Evolutionary conservation across 805 yeast species (phyloP).

Genomic region (Starmerella powellii): DNA sequence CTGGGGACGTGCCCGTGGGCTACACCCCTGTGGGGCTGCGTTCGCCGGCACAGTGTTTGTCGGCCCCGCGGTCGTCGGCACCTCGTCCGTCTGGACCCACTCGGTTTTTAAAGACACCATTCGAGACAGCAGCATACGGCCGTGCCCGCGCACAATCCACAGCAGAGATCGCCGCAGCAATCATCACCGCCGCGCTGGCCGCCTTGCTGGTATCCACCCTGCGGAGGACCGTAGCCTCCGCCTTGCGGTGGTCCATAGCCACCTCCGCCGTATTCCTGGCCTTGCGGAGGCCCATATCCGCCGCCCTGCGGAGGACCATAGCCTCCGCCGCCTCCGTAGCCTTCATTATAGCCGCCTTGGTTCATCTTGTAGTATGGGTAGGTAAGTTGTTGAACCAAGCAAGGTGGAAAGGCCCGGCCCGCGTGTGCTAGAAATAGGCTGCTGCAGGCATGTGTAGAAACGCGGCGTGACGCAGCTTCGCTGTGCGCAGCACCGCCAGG

Average conservation of each 20-base stretch:
- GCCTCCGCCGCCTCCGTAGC: constrained; percentile 7
- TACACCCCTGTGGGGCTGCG: too few species aligned
- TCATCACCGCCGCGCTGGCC: constrained; percentile 6
- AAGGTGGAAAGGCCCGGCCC: too few species aligned
- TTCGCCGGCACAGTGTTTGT: too few species aligned
- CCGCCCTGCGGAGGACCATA: neutral
- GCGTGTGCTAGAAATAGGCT: too few species aligned
- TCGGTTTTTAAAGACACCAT: constrained; percentile 21
- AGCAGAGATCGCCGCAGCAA: constrained; percentile 26
- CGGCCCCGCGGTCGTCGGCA: too few species aligned
- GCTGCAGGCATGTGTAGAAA: too few species aligned
- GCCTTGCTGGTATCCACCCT: constrained; percentile 4
- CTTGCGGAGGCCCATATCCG: constrained; percentile 1
- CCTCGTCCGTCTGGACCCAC: too few species aligned
- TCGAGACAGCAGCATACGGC: constrained; percentile 28
- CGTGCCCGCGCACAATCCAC: constrained; percentile 30
- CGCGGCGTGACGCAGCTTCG: too few species aligned
- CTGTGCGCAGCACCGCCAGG: too few species aligned
- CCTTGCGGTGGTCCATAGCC: constrained; percentile 3
- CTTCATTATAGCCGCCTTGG: neutral
- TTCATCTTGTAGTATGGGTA: neutral
- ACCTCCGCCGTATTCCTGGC: neutral
- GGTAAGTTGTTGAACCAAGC: too few species aligned
- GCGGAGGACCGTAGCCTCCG: constrained; percentile 11
- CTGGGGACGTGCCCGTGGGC: too few species aligned